Evolutionary conservation across 352 stramenopile genomes (phyloP).

Genomic region (Blastocystis sp.): DNA sequence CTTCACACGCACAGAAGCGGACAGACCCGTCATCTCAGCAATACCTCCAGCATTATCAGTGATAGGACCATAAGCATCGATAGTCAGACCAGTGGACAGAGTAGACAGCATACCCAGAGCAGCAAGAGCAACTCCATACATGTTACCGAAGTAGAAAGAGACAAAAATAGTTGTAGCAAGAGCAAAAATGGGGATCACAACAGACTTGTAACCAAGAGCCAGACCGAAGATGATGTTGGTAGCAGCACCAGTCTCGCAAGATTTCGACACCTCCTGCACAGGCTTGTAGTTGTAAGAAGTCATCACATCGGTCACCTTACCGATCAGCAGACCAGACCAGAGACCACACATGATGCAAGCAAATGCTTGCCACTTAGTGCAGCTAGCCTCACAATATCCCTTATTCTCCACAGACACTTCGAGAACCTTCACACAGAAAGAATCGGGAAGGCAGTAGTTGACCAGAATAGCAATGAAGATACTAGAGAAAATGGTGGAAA

Average conservation of each 20-base stretch:
- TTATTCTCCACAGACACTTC: not conserved
- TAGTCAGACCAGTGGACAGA: slow-evolving; percentile 93
- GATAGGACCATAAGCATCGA: slow-evolving; percentile 98
- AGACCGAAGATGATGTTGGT: slow-evolving; percentile 99
- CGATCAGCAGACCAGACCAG: slow-evolving; percentile 93
- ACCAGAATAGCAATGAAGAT: slow-evolving; percentile 75
- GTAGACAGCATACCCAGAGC: slow-evolving; percentile 97
- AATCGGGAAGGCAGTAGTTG: slow-evolving; percentile 84
- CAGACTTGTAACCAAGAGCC: slow-evolving; percentile 97
- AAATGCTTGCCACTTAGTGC: slow-evolving; percentile 80
- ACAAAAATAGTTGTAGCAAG: slow-evolving; percentile 95
- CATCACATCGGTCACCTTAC: slow-evolving; percentile 98
- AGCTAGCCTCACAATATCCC: slow-evolving; percentile 79
- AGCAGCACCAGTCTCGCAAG: slow-evolving; percentile 93
- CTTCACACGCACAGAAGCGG: slow-evolving; percentile 92
- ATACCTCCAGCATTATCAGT: slow-evolving; percentile 98
- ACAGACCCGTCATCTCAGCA: slow-evolving; percentile 96
- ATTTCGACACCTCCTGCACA: slow-evolving; percentile 90
- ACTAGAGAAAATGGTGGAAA: slow-evolving; percentile 92
- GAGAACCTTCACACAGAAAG: slow-evolving; percentile 62
- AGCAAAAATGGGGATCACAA: slow-evolving; percentile 95
- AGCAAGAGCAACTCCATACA: slow-evolving; percentile 93
- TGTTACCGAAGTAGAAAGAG: slow-evolving; percentile 90
- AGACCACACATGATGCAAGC: slow-evolving; percentile 89
- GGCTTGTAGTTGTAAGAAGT: slow-evolving; percentile 93